Percentiles rank a stretch among this genome's conserved stretches.
Evolutionary conservation across 495 filamentous ascomycete genomes (phyloP).

Genomic region (Aspergillus leporis): DNA sequence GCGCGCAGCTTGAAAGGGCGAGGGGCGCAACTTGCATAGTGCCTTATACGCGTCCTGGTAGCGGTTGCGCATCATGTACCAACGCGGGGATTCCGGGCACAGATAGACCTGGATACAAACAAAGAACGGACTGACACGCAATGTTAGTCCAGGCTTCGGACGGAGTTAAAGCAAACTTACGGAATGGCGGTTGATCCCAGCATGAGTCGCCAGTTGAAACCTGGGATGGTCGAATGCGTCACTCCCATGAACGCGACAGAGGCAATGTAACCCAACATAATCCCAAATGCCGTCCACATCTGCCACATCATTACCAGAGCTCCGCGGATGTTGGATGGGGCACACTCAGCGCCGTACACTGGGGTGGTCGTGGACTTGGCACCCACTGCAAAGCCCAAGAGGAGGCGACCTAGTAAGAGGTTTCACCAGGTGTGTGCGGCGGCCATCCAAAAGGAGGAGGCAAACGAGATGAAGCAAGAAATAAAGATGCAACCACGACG

Average conservation of each 20-base stretch:
- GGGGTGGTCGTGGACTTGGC: conserved; percentile 80
- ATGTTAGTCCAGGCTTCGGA: conserved; percentile 38
- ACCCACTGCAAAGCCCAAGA: conserved; percentile 75
- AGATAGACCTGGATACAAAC: conserved; percentile 53
- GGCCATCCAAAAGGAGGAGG: conserved; percentile 76
- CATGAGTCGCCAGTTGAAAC: conserved; percentile 83
- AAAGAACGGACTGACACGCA: conserved; percentile 5
- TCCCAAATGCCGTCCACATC: conserved; percentile 84
- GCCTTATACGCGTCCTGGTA: conserved; percentile 65
- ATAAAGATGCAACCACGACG: conserved; percentile 84
- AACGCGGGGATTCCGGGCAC: conserved; percentile 75
- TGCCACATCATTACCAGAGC: conserved; percentile 84
- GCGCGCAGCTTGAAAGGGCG: conserved; percentile 74
- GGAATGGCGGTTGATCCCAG: conserved; percentile 77
- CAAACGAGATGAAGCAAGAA: conserved; percentile 63
- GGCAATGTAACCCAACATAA: conserved; percentile 73
- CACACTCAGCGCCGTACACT: conserved; percentile 75
- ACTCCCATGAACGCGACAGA: conserved; percentile 73
- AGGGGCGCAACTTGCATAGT: conserved; percentile 64
- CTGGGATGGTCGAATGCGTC: conserved; percentile 52
- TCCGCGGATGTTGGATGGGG: conserved; percentile 71
- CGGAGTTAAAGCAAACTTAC: conserved; percentile 57
- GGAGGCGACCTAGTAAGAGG: conserved; percentile 71
- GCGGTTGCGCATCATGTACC: conserved; percentile 73
- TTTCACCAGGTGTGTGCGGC: conserved; percentile 75